These are phyloP conservation scores for Moesziomyces globuligerus DNA, from an alignment of 1,284 basidiomycete genomes.

Conservation along the genomic window DNA sequence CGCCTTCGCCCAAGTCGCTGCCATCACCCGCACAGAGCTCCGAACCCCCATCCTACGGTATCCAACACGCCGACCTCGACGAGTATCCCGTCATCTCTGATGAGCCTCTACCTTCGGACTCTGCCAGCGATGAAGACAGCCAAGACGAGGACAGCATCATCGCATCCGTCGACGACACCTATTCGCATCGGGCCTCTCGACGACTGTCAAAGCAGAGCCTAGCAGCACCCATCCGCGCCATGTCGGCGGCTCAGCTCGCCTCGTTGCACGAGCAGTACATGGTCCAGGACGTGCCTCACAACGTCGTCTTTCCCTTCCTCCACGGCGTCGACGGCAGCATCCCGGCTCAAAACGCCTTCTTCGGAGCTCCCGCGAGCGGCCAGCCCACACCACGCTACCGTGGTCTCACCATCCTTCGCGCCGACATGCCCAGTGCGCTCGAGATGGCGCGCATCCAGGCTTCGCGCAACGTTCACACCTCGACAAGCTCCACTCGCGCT, in stretches of 20 bases:
- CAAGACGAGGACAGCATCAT: slow-evolving; percentile 14
- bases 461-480: slow-evolving; percentile 19
- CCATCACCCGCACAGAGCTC: slow-evolving; percentile 8
- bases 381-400: slow-evolving; percentile 59
- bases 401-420: slow-evolving; percentile 63
- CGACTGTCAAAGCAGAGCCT: slow-evolving; percentile 13
- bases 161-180: slow-evolving; percentile 13
- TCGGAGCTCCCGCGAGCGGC: slow-evolving; percentile 49
- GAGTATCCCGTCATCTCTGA: slow-evolving; percentile 51
- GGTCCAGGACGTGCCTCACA: slow-evolving; percentile 56
- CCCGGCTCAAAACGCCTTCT: slow-evolving; percentile 59
- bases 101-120: slow-evolving; percentile 18
- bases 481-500: slow-evolving; percentile 5
- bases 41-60: slow-evolving; percentile 34
- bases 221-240: slow-evolving; percentile 54
- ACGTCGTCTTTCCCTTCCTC: slow-evolving; percentile 63
- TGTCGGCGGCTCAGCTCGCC: slow-evolving; percentile 57
- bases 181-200: not conserved
- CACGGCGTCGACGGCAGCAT: slow-evolving; percentile 63
- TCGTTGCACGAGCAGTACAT: slow-evolving; percentile 51
- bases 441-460: slow-evolving; percentile 35
- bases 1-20: slow-evolving; percentile 32
- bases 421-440: slow-evolving; percentile 58
- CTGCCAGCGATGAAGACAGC: slow-evolving; percentile 7
- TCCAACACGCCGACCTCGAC: slow-evolving; percentile 52